Percentiles rank a stretch among this genome's conserved stretches.
These are phyloP conservation scores for Melaleuca alternifolia DNA, from an alignment of 345 rosid genomes.

Conservation along the genomic window DNA sequence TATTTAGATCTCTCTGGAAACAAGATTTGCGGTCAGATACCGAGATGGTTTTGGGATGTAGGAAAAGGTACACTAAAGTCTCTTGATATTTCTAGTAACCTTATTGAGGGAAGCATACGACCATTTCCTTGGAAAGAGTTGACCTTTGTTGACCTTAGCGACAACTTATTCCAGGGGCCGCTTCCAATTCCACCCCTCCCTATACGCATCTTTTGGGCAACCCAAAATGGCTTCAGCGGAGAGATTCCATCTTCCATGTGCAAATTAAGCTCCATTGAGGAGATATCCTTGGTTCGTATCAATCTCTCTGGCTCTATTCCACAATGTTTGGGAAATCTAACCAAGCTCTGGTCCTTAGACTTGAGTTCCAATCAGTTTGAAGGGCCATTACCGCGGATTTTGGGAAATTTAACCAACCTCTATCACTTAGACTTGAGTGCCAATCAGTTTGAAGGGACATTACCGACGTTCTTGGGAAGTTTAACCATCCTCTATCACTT, in stretches of 20 bases:
- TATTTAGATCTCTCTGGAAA: background rate
- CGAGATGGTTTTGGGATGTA: background rate
- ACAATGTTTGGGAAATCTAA: background rate
- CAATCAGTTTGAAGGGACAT: slow-evolving; percentile 1
- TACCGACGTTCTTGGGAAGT: background rate
- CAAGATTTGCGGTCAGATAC: background rate
- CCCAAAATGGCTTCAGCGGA: background rate
- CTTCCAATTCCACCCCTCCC: background rate
- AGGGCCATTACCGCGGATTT: too few relatives aligned
- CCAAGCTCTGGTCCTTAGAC: too few relatives aligned
- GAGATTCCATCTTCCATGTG: slow-evolving; percentile 3
- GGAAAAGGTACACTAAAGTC: background rate
- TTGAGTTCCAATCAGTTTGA: too few relatives aligned
- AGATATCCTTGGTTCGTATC: background rate
- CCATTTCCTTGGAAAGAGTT: background rate
- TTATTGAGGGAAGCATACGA: background rate
- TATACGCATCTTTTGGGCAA: accelerated
- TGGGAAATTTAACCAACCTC: slow-evolving; percentile 3
- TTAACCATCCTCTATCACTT: slow-evolving; percentile 2
- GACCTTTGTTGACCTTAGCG: accelerated
- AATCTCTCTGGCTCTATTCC: slow-evolving; percentile 9
- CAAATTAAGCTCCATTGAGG: background rate
- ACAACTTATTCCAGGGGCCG: background rate
- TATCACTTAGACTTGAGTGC: background rate
- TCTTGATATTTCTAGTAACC: background rate